A percentile compares a stretch with the other conserved stretches of the same genome.
Conservation (phyloP, 352 stramenopile species). For the Phytophthora cactorum region DNA sequence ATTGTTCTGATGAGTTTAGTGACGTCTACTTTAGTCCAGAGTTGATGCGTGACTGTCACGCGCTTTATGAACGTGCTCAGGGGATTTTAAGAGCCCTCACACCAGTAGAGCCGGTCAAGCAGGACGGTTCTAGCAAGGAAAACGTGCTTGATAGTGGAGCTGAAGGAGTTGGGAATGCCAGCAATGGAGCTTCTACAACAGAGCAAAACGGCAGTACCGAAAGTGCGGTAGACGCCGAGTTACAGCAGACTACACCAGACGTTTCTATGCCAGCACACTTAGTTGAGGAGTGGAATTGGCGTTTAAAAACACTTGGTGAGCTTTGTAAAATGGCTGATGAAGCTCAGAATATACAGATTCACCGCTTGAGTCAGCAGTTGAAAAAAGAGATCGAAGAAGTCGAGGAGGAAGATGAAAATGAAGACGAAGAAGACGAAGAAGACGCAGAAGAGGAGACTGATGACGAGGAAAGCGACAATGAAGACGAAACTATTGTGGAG, state of each 20-base stretch:
- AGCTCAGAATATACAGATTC: slow-evolving; percentile 25
- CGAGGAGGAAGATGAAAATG: slow-evolving; percentile 38
- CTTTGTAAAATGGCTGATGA: slow-evolving; percentile 39
- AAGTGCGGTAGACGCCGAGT: not conserved
- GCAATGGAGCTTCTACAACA: slow-evolving; percentile 1
- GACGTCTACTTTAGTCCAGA: slow-evolving; percentile 50
- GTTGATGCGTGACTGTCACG: slow-evolving; percentile 25
- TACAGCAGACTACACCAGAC: not conserved
- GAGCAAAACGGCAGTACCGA: slow-evolving; percentile 9
- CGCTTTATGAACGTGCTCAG: slow-evolving; percentile 38
- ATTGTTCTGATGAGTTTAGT: slow-evolving; percentile 24
- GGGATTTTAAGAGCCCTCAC: slow-evolving; percentile 17
- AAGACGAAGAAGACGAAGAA: slow-evolving; percentile 22
- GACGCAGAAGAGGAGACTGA: slow-evolving; percentile 31
- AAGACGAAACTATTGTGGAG: not conserved
- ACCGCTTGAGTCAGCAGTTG: slow-evolving; percentile 20
- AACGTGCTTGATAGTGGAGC: not conserved
- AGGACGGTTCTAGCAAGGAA: slow-evolving; percentile 10
- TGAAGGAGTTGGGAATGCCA: not conserved
- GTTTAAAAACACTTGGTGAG: slow-evolving; percentile 34
- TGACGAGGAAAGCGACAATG: slow-evolving; percentile 25
- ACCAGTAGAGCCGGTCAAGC: not conserved
- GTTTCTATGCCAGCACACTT: not conserved
- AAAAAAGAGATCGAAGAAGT: slow-evolving; percentile 32
- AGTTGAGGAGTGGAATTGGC: slow-evolving; percentile 40